A percentile compares a stretch with the other conserved stretches of the same genome.
phyloP scores from a whole-genome alignment of 1,139 yeast genomes.

The Geotrichum fermentans region DNA sequence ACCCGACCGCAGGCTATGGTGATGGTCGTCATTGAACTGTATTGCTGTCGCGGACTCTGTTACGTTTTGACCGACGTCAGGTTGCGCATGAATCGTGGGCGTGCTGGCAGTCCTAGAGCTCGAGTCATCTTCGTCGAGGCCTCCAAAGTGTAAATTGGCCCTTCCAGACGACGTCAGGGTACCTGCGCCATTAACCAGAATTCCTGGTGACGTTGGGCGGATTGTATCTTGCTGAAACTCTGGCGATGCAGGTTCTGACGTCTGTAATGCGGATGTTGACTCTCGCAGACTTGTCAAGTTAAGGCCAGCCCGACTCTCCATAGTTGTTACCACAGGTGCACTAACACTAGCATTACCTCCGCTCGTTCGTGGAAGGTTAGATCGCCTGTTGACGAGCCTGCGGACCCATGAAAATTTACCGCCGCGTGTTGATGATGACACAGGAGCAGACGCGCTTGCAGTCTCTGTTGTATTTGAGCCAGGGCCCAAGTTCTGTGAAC shows the following conservation, averaged over 20 bases:
- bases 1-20: not conserved
- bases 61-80: not conserved
- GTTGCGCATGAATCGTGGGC: constrained; percentile 5
- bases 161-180: not conserved
- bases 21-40: constrained; percentile 1
- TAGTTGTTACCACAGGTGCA: not conserved
- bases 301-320: not conserved
- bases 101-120: not conserved
- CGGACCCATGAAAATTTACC: constrained; percentile 22
- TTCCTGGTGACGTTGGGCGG: not conserved
- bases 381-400: constrained; percentile 8
- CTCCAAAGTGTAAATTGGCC: constrained; percentile 1
- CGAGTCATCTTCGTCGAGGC: not conserved
- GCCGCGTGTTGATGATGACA: constrained; percentile 3
- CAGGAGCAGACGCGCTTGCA: not conserved
- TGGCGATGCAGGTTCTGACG: not conserved
- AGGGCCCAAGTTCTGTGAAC: too few species aligned
- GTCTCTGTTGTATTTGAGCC: too few species aligned
- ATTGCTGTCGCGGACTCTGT: not conserved
- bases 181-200: not conserved
- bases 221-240: not conserved
- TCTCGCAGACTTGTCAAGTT: not conserved
- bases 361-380: not conserved
- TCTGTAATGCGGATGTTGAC: too few species aligned
- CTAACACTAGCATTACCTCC: not conserved